A percentile compares a stretch with the other conserved stretches of the same genome.
phyloP scores from a whole-genome alignment of 192 early-diverging fungal species.

The Oehlia diaphana region DNA sequence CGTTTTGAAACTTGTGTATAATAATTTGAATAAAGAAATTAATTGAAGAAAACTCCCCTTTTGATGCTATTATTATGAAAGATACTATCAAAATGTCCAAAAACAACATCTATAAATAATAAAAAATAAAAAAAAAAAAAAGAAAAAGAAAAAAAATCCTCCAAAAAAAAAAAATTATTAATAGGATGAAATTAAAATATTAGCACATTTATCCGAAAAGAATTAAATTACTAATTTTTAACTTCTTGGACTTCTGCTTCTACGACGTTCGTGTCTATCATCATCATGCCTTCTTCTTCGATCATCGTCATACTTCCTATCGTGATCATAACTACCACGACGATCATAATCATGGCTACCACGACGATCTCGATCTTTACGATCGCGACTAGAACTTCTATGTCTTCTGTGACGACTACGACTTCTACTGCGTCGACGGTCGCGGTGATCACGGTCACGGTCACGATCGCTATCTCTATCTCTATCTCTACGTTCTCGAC shows the following conservation, averaged over 20 bases:
- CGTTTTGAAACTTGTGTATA: too few species aligned
- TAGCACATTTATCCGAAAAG: neutral
- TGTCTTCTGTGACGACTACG: conserved; percentile 15
- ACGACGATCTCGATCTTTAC: conserved; percentile 12
- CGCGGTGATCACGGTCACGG: neutral
- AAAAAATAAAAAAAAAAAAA: too few species aligned
- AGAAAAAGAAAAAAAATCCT: neutral
- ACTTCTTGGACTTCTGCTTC: conserved; percentile 22
- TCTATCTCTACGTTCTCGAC: conserved; percentile 3
- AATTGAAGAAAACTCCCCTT: too few species aligned
- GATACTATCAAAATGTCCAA: too few species aligned
- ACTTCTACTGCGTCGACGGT: neutral
- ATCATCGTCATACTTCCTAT: neutral
- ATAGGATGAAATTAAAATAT: neutral
- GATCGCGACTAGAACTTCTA: conserved; percentile 23
- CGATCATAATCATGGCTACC: conserved; percentile 24
- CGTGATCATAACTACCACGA: conserved; percentile 20
- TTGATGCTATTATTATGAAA: too few species aligned
- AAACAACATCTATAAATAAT: too few species aligned
- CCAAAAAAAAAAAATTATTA: neutral
- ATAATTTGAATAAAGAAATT: too few species aligned
- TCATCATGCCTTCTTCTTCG: conserved; percentile 28
- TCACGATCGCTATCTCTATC: conserved; percentile 16
- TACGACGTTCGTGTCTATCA: conserved; percentile 9
- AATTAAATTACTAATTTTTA: conserved; percentile 8